Evolutionary conservation across 2,329 filamentous ascomycete genomes (phyloP), one percentile per base, ranked within the genome.

Genomic region (Chaetomium strumarium): DNA sequence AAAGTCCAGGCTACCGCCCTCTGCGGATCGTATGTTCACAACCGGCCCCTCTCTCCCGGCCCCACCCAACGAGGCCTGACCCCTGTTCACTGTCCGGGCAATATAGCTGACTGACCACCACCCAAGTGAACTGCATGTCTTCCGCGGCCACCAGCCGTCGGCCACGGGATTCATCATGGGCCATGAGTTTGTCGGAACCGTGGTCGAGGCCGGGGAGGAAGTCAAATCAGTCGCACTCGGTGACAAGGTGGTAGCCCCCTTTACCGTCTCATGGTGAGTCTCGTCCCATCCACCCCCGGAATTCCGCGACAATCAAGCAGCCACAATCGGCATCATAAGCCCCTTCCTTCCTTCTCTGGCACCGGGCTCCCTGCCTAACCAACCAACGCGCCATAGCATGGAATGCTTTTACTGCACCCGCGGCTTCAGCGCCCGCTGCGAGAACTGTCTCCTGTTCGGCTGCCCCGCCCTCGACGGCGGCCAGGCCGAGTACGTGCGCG

Each of bases 321-420:
- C 12, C 13, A 24, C 24, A 24, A 24, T 7, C 24, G 24, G 7
- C 24, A 24, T 16, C 17, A 2, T 14, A 42, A 42, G 45, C 41
- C 45, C 24, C 36, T 10, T 2, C 14, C 29, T 13, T 33, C 19
- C 13, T 34, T 17, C 29, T n/a, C 24, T 12, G 13, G 11, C 14
- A 2, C 16, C 17, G 5, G 2, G 8, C 29, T n/a, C 19, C 42
- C 30, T 19, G n/a, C n/a, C 16, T 5, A 5, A 16, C 14, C 8
- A 14, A 13, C 24, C 24, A 24, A 24, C 24, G 24, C 34, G 6
- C n/a, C 17, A 45, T 54, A 83, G 80, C 67, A 78, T 80, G 52
- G 73, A 83, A 33, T 96, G 90, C 70, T 95, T 91, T 71, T 96
- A 93, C 72, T 96, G 91, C 74, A 80, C 79, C 53, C 80, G 82